phyloP scores from a whole-genome alignment of 2,329 filamentous ascomycete species.

The Colletotrichum horii region DNA sequence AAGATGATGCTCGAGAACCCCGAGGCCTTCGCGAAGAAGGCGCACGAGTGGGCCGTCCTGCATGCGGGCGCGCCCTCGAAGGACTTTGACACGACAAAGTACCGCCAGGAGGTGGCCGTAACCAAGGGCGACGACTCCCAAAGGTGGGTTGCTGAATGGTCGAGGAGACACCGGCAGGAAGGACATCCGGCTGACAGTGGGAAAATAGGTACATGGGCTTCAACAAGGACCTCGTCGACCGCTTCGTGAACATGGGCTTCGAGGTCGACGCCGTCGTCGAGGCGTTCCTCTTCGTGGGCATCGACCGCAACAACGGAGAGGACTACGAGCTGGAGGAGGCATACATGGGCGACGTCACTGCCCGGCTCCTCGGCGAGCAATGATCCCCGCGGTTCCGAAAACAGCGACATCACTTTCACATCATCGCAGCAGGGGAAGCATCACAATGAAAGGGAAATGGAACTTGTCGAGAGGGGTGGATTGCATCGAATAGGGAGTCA shows the following conservation, averaged over 20 bases:
- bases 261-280: constrained; percentile 84
- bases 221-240: constrained; percentile 80
- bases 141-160: constrained; percentile 28
- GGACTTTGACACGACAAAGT: constrained; percentile 40
- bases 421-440: background rate
- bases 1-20: constrained; percentile 84
- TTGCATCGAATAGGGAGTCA: constrained; percentile 13
- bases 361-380: constrained; percentile 80
- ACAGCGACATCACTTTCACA: background rate
- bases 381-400: constrained; percentile 29
- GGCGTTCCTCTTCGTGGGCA: constrained; percentile 81
- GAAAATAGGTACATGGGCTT: constrained; percentile 79
- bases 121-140: constrained; percentile 61
- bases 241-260: constrained; percentile 92
- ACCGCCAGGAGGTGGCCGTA: constrained; percentile 55
- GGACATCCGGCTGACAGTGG: background rate
- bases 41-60: constrained; percentile 88
- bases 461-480: background rate
- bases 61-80: constrained; percentile 76
- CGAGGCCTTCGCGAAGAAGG: constrained; percentile 78
- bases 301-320: constrained; percentile 77
- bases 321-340: constrained; percentile 90
- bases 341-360: constrained; percentile 89
- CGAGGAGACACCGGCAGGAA: no score
- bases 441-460: background rate